These are phyloP conservation scores for Exophiala sp. DNA, from an alignment of 2,329 filamentous ascomycete genomes.

Conservation along the genomic window DNA sequence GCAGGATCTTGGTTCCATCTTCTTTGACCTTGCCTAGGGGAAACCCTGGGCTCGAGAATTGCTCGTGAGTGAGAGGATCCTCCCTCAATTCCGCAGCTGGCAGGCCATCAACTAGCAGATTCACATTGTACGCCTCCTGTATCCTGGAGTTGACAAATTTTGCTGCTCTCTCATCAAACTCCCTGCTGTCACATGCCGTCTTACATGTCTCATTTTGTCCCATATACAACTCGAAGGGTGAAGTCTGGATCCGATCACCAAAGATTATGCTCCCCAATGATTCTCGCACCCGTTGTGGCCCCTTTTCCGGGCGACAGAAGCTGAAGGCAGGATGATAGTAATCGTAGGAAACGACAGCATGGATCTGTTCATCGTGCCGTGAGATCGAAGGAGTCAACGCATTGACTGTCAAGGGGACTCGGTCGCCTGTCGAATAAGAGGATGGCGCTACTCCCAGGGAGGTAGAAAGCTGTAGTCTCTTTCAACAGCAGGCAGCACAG, in stretches of 20 bases:
- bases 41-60: conserved; percentile 90
- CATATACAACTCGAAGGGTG: conserved; percentile 86
- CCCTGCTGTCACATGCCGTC: conserved; percentile 62
- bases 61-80: conserved; percentile 67
- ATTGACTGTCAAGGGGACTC: conserved; percentile 86
- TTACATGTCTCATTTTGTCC: conserved; percentile 81
- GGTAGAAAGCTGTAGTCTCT: conserved; percentile 66
- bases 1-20: conserved; percentile 57
- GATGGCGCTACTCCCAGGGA: conserved; percentile 92
- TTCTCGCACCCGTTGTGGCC: conserved; percentile 74
- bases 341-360: conserved; percentile 91
- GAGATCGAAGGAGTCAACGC: conserved; percentile 80
- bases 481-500: conserved; percentile 10
- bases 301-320: conserved; percentile 75
- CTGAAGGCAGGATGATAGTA: conserved; percentile 87
- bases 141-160: conserved; percentile 80
- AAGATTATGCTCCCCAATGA: conserved; percentile 94
- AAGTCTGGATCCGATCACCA: conserved; percentile 95
- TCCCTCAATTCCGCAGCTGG: conserved; percentile 78
- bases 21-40: conserved; percentile 59
- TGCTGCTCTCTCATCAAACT: conserved; percentile 60
- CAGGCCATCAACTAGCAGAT: conserved; percentile 92
- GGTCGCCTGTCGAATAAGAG: conserved; percentile 74
- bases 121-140: conserved; percentile 78
- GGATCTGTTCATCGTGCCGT: conserved; percentile 68